Percentiles rank a stretch among this genome's conserved stretches.
Evolutionary conservation across 179 eudicot genomes (phyloP).

Genomic region (Heliamphora ciliata): DNA sequence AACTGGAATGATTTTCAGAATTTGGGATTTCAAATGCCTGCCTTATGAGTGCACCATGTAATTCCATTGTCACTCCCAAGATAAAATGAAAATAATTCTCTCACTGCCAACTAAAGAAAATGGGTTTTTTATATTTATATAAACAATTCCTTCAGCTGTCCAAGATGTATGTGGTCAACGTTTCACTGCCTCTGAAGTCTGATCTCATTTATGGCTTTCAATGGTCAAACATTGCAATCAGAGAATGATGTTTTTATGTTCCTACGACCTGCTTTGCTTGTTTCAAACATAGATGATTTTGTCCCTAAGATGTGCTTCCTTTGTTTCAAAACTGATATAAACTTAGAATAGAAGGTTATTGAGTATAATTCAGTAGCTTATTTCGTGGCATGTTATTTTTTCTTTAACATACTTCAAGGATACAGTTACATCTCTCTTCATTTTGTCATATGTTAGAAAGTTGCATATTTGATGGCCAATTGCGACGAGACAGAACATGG

Average conservation of each 20-base stretch:
- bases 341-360: neutral
- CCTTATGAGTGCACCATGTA: neutral
- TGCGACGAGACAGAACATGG: neutral
- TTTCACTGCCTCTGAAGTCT: neutral
- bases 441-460: neutral
- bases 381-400: neutral
- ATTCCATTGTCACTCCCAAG: neutral
- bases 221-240: neutral
- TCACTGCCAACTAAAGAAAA: neutral
- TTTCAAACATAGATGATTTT: neutral
- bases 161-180: neutral
- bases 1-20: neutral
- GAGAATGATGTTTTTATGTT: neutral
- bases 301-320: neutral
- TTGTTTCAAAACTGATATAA: neutral
- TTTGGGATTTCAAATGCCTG: neutral
- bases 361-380: neutral
- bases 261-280: neutral
- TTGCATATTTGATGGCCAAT: neutral
- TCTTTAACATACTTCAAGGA: neutral
- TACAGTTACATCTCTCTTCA: neutral
- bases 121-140: neutral
- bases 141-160: neutral
- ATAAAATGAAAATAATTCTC: too few relatives aligned
- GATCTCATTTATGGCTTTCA: neutral